Evolutionary conservation across 2,329 filamentous ascomycete species (phyloP), one percentile per base, ranked within the genome.

Genomic region (Xylariaceae sp.): DNA sequence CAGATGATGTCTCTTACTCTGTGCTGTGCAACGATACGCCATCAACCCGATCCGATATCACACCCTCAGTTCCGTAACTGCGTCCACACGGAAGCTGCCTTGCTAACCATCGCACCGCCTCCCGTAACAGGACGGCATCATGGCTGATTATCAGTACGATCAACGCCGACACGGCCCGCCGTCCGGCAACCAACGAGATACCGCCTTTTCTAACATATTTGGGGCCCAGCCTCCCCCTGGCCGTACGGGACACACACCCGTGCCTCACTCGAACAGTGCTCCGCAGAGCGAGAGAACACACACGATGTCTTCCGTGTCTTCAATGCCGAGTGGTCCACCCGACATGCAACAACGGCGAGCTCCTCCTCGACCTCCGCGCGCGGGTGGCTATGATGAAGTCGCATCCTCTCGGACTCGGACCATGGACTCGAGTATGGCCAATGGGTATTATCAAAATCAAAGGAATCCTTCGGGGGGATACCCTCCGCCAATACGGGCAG

Each of bases 181-280:
- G 51, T 75, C 77, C 60, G 79, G 79, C 68, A 79, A 78, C 67
- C 89, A 94, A 74, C 87, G 94, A 74, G 92, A 99, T 82, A 89
- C 90, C 63, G 94, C 92, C 61, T 99, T 95, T 72, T 90, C 88
- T 62, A 92, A 92, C 74, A 97, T 97, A 69, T 99, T 97, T 70
- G 94, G 92, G 63, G 85, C 85, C 61, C 81, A 89, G 61, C 91
- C 89, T 60, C 90, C 90, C 44, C 84, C 89, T 43, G 92, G 92
- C 54, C 87, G 94, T 70, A 95, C 92, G 54, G 92, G 96, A 68
- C 96, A 92, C 22, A 96, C 97, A 91, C 94, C 86, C 60, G 91
- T 88, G 52, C 86, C 90, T 60, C 80, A 86, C 52, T 73, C 70
- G 47, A 73, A 76, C 46, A 71, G 75, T 64, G 74, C 74, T 65